A percentile compares a stretch with the other conserved stretches of the same genome.
Evolutionary conservation across 225 moss, liverwort and hornwort genomes (phyloP).

Genomic region (Sphagnum contortum): DNA sequence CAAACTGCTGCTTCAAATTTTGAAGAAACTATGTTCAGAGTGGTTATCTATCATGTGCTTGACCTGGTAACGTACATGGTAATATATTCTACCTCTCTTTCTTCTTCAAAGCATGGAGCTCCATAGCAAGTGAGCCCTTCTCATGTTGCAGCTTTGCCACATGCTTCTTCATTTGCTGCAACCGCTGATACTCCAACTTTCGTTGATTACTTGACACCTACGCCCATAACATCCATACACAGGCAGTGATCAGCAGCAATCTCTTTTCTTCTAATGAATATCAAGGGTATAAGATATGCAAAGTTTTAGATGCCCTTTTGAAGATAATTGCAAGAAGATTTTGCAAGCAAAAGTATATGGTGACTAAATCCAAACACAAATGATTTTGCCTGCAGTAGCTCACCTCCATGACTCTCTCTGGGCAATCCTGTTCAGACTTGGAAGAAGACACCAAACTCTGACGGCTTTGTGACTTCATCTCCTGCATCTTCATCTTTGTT

Average conservation of each 20-base stretch:
- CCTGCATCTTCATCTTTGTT: constrained; percentile 44
- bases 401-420: constrained; percentile 24
- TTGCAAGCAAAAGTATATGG: neutral
- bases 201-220: constrained; percentile 10
- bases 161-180: constrained; percentile 26
- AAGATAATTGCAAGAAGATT: neutral
- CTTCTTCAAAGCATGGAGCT: constrained; percentile 27
- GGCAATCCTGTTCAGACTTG: constrained; percentile 10
- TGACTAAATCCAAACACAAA: no score
- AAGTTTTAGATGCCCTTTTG: neutral
- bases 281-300: neutral
- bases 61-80: neutral
- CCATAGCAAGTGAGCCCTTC: constrained; percentile 18
- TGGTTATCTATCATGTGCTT: neutral
- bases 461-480: constrained; percentile 16
- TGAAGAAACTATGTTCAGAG: neutral
- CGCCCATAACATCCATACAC: neutral
- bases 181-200: constrained; percentile 14
- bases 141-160: constrained; percentile 15
- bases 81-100: constrained; percentile 35
- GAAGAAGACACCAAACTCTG: constrained; percentile 4
- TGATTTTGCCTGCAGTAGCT: neutral
- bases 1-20: neutral
- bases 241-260: neutral
- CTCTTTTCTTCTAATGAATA: neutral